Evolutionary conservation across 1,284 basidiomycete genomes (phyloP), one percentile per base, ranked within the genome.

Genomic region (Naganishia cerealis): DNA sequence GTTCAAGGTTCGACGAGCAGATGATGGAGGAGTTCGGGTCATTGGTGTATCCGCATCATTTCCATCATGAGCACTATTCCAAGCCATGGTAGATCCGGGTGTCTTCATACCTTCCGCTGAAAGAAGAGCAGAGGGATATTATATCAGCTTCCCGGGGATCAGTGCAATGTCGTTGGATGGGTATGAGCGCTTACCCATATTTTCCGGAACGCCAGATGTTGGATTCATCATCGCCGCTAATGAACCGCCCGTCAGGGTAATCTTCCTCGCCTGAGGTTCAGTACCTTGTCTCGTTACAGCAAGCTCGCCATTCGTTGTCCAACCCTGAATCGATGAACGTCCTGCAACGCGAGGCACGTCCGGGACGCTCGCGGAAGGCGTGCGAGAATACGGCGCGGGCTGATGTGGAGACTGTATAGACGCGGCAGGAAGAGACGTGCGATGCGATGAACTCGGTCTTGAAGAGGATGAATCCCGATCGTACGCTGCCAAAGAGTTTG

Each of bases 171-270:
- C 6, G 43, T 7, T 46, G 43, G 16, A 15, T 46, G 16, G 3
- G 29, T 38, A n/a, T 56, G 54, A 21, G 33, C 6, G 13, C 36
- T 57, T 24, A 24, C 55, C 21, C 9, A 36, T 39, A 10, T 36
- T 40, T 21, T 57, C 55, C 8, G 21, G 38, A 57, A 12, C 55
- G 33, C 26, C 40, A 26, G 26, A 16, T 1, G 57, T 13, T 7
- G 61, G 52, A 18, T 63, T 63, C 61, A 63, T 63, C 61, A 63
- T 54, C 8, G 50, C 61, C 21, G 50, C 50, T 24, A 63, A 26
- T 5, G 61, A 42, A 7, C 61, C 61, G 18, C 50, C 24, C 4
- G 61, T 54, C 6, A 38, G 61, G 1, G 61, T 63, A n/a, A 63
- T 63, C 61, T 54, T 53, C 50, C 61, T 39, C 36, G 53, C 43